Evolutionary conservation across 2,329 filamentous ascomycete species (phyloP).

Genomic region (Emmonsiellopsis sp.): DNA sequence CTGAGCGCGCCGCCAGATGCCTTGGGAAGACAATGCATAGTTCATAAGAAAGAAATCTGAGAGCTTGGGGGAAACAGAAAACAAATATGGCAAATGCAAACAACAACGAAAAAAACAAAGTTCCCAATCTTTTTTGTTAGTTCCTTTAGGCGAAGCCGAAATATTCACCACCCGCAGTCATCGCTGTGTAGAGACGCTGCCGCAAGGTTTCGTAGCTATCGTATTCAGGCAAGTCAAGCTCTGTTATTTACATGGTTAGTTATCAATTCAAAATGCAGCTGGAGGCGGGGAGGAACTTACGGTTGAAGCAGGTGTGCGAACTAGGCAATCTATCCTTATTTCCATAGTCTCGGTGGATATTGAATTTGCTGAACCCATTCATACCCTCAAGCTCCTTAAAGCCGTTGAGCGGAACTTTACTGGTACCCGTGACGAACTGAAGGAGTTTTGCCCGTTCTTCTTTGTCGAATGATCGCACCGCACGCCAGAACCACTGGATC

Average conservation of each 20-base stretch:
- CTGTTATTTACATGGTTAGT: constrained; percentile 36
- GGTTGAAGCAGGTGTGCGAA: constrained; percentile 98
- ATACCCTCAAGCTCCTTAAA: constrained; percentile 99
- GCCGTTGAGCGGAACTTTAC: constrained; percentile 94
- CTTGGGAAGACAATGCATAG: constrained; percentile 5
- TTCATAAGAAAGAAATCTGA: constrained; percentile 6
- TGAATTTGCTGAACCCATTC: constrained; percentile 97
- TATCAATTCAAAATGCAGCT: background rate
- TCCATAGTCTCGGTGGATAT: constrained; percentile 96
- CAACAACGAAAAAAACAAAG: background rate
- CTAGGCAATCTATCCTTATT: constrained; percentile 92
- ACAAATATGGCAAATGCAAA: background rate
- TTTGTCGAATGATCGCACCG: constrained; percentile 93
- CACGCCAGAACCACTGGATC: constrained; percentile 99
- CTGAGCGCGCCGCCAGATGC: constrained; percentile 11
- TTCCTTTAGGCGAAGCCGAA: constrained; percentile 80
- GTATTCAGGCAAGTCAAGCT: constrained; percentile 96
- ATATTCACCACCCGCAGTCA: constrained; percentile 94
- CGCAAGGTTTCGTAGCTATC: constrained; percentile 89
- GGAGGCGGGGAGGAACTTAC: constrained; percentile 49
- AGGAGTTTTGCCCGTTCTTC: constrained; percentile 95
- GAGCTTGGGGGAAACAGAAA: background rate
- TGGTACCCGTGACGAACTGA: constrained; percentile 96
- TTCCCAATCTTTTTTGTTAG: background rate
- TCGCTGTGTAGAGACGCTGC: constrained; percentile 82